Evolutionary conservation across 192 early-diverging fungal genomes (phyloP).

Genomic region (Blastocladiella britannica): DNA sequence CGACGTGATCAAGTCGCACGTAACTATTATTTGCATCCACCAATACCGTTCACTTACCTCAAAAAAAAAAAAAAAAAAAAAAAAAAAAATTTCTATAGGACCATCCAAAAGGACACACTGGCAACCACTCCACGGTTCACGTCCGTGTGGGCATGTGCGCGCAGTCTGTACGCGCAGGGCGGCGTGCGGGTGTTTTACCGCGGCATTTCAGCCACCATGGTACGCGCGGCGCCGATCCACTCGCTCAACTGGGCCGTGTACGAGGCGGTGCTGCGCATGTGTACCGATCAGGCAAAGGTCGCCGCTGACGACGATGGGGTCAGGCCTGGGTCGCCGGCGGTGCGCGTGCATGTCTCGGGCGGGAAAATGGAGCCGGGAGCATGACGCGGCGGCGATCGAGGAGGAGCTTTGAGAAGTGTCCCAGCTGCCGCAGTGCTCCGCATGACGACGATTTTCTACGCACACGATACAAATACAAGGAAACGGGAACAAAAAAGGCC

Average conservation of each 20-base stretch:
- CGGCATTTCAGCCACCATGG: constrained; percentile 48
- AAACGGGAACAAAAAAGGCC: no score
- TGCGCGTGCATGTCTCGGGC: no score
- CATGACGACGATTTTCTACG: no score
- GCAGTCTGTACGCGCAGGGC: constrained; percentile 24
- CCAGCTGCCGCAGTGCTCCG: no score
- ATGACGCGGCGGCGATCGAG: no score
- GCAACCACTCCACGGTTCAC: constrained; percentile 18
- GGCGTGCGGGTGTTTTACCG: constrained; percentile 45
- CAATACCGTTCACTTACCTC: no score
- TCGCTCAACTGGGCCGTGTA: constrained; percentile 65
- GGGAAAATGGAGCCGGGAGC: no score
- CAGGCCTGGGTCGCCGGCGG: no score
- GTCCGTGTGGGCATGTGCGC: constrained; percentile 20
- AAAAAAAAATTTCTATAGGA: constrained; percentile 3
- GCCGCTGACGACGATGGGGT: not conserved
- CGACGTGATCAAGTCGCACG: constrained; percentile 47
- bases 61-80: no score
- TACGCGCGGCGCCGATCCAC: constrained; percentile 60
- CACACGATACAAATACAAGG: no score
- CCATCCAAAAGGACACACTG: constrained; percentile 51
- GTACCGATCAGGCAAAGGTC: not conserved
- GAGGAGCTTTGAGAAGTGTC: no score
- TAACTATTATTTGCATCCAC: no score
- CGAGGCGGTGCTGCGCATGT: constrained; percentile 23